These are phyloP conservation scores for Pseudocercospora macadamiae DNA, from an alignment of 2,329 filamentous ascomycete species.

Conservation along the genomic window DNA sequence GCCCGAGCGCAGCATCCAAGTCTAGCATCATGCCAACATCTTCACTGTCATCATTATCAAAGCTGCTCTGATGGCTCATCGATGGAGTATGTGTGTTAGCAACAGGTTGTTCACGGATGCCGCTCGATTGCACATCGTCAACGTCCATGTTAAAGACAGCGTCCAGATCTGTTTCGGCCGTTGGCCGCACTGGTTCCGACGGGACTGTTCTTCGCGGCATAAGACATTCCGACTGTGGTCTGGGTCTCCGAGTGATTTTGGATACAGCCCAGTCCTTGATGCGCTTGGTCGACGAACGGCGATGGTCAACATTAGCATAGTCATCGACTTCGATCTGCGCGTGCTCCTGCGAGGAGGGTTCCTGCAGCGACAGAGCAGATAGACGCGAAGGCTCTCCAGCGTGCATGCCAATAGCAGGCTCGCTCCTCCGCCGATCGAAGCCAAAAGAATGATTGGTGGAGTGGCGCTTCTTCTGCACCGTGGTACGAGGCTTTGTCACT, in stretches of 20 bases:
- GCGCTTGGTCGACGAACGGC: conserved; percentile 58
- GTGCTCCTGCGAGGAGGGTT: conserved; percentile 19
- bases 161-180: conserved; percentile 39
- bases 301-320: conserved; percentile 14
- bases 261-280: conserved; percentile 69
- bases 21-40: conserved; percentile 85
- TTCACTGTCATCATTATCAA: conserved; percentile 17
- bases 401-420: conserved; percentile 39
- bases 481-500: conserved; percentile 14
- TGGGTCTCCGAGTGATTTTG: conserved; percentile 52
- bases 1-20: conserved; percentile 87
- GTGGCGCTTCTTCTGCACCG: conserved; percentile 60
- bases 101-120: conserved; percentile 2
- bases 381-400: conserved; percentile 31
- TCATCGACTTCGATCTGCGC: conserved; percentile 13
- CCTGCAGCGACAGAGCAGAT: conserved; percentile 38
- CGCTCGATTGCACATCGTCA: conserved; percentile 11
- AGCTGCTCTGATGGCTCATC: conserved; percentile 16
- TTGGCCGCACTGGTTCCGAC: background rate
- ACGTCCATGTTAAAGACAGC: conserved; percentile 33
- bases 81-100: conserved; percentile 15
- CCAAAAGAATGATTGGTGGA: conserved; percentile 66
- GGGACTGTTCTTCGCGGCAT: background rate
- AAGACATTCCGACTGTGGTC: conserved; percentile 20
- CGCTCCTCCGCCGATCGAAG: conserved; percentile 56